Evolutionary conservation across 2,329 filamentous ascomycete species (phyloP).

Genomic region (Ceratocystiopsis sp.): DNA sequence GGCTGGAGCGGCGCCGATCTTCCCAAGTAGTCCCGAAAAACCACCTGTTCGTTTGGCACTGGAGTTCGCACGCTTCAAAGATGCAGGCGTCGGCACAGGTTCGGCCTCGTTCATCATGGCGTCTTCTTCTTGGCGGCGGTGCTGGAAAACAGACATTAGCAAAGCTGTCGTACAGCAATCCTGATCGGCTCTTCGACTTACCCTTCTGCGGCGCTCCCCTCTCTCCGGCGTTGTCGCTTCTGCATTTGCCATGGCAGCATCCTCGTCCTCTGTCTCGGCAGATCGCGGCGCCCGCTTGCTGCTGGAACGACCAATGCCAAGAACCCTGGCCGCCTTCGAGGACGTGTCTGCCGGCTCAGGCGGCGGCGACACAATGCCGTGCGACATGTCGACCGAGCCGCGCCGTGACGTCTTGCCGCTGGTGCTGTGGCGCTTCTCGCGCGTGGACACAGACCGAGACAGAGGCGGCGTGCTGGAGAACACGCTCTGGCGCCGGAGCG

Average conservation of each 20-base stretch:
- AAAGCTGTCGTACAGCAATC: not conserved
- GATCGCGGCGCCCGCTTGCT: constrained; percentile 19
- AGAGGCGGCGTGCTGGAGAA: constrained; percentile 53
- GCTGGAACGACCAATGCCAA: constrained; percentile 32
- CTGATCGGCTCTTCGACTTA: constrained; percentile 11
- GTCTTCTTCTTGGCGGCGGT: constrained; percentile 48
- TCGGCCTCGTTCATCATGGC: constrained; percentile 37
- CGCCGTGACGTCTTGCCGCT: constrained; percentile 43
- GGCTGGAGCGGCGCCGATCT: constrained; percentile 27
- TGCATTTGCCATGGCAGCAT: too few species aligned
- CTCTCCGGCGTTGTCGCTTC: constrained; percentile 23
- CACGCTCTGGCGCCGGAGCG: constrained; percentile 42
- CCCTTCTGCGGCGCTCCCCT: constrained; percentile 26
- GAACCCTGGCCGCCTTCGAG: constrained; percentile 62
- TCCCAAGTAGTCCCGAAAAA: constrained; percentile 44
- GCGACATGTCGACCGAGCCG: constrained; percentile 47
- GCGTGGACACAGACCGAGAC: constrained; percentile 51
- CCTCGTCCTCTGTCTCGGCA: constrained; percentile 9
- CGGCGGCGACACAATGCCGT: constrained; percentile 53
- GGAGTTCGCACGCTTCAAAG: constrained; percentile 44
- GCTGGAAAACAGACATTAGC: constrained; percentile 32
- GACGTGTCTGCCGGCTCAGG: constrained; percentile 51
- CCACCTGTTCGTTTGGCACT: constrained; percentile 42
- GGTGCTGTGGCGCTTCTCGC: constrained; percentile 41
- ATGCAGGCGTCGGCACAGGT: constrained; percentile 28